Base-by-base conservation (phyloP, 495 filamentous ascomycete species). In the Aspergillus saccharolyticus region DNA sequence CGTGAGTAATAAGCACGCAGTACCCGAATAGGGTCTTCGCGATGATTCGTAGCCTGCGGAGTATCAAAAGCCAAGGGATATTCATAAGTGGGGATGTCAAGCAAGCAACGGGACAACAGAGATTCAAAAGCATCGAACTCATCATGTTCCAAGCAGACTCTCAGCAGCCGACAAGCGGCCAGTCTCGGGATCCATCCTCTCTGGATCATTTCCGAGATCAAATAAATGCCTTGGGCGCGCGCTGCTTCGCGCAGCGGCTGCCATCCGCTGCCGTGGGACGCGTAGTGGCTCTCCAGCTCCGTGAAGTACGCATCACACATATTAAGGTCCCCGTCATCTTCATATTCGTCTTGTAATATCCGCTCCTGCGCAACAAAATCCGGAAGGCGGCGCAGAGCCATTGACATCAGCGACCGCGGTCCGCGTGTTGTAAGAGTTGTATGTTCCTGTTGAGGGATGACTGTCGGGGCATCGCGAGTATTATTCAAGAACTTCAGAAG, bases 311-410 rank as follows among this genome's bases (percentile, higher is more conserved):
- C 74, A 66, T 73, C 66, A 30, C 70, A 76, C 75, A 79, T 76
- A 63, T 77, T 66, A 25, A 79, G 67, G 21, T 80, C 75, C 19
- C 61, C 57, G 52, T 73, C 65, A 18, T 71, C 76, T 16, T 81
- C 81, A 44, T 73, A 59, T 45, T 85, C 75, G 20, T 82, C 74
- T 18, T 83, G 79, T 67, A 74, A 72, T 18, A 68, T 62, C 61
- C 89, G 83, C 53, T 88, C 82, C 17, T 76, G 72, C 3, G 73
- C 69, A 57, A 91, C 85, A 68, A 84, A 88, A 8, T 77, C 73
- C 0, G 88, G 87, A 9, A 90, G 67, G 25, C 79, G 78, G 57
- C 84, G 78, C 28, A 85, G 69, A 55, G 83, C 83, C 74, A 85
- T 86, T 5, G 83, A 81, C n/a, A 89, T 66, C 20, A 91, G 70